A percentile compares a stretch with the other conserved stretches of the same genome.
Conservation (phyloP, 257 asterid species). For the Gentiana straminea region DNA sequence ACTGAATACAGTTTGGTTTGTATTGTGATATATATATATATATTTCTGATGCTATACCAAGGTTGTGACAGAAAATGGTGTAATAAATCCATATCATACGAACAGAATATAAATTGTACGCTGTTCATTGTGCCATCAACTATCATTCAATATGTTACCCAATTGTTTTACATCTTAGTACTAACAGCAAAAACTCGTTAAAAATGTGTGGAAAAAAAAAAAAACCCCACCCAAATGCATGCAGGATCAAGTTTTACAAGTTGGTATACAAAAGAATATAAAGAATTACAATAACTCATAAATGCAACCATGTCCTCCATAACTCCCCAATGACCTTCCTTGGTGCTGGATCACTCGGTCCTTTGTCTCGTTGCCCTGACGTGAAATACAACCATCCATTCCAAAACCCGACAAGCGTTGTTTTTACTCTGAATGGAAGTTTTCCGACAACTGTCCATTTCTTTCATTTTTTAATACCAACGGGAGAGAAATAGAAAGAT, state of each 20-base stretch:
- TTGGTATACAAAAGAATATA: constrained; percentile 2
- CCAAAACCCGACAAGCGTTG: constrained; percentile 92
- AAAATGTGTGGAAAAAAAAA: background rate
- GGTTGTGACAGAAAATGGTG: no score
- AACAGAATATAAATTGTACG: background rate
- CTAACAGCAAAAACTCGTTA: background rate
- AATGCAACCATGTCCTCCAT: constrained; percentile 73
- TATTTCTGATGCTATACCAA: no score
- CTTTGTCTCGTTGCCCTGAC: constrained; percentile 91
- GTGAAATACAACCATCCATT: constrained; percentile 83
- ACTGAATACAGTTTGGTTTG: no score
- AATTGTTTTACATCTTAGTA: background rate
- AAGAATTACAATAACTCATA: constrained; percentile 21
- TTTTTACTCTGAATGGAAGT: constrained; percentile 88
- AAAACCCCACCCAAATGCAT: background rate
- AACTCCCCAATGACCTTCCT: constrained; percentile 77
- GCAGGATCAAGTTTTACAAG: background rate
- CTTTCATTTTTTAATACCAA: constrained; percentile 28
- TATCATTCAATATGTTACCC: background rate
- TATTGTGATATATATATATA: no score
- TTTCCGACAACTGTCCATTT: constrained; percentile 82
- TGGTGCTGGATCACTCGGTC: constrained; percentile 75
- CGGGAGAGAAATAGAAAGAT: constrained; percentile 4
- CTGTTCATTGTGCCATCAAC: background rate
- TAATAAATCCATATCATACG: background rate